A percentile compares a stretch with the other conserved stretches of the same genome.
Evolutionary conservation across 371 early-diverging fungal species (phyloP).

Genomic region (Encephalitozoon cuniculi): DNA sequence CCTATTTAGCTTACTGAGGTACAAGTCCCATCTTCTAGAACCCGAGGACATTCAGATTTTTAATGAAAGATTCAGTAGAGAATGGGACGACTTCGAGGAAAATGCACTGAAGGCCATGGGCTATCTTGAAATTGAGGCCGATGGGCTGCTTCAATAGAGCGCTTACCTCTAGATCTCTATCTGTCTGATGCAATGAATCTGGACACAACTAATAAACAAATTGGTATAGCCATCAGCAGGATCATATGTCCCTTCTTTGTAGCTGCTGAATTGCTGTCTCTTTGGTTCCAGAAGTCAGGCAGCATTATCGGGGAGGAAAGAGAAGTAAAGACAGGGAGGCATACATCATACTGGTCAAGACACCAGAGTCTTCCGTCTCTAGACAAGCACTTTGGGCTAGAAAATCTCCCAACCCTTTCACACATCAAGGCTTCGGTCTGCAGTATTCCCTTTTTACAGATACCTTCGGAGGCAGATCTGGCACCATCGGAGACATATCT

Average conservation of each 20-base stretch:
- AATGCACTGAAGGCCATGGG: background rate
- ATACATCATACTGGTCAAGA: background rate
- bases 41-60: background rate
- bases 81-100: slow-evolving; percentile 10
- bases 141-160: background rate
- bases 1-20: background rate
- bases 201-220: background rate
- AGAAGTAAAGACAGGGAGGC: background rate
- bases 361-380: background rate
- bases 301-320: background rate
- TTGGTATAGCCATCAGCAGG: background rate
- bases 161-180: background rate
- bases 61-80: background rate
- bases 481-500: background rate
- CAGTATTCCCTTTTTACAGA: background rate
- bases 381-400: background rate
- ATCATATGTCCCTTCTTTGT: background rate
- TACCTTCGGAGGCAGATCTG: background rate
- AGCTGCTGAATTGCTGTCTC: background rate
- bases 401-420: background rate
- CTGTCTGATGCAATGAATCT: background rate
- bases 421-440: background rate
- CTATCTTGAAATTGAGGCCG: slow-evolving; percentile 2
- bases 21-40: background rate
- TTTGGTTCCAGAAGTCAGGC: background rate